Percentiles rank a stretch among this genome's conserved stretches.
Conservation (phyloP, 2,329 filamentous ascomycete genomes). For the Falciphora oryzae region DNA sequence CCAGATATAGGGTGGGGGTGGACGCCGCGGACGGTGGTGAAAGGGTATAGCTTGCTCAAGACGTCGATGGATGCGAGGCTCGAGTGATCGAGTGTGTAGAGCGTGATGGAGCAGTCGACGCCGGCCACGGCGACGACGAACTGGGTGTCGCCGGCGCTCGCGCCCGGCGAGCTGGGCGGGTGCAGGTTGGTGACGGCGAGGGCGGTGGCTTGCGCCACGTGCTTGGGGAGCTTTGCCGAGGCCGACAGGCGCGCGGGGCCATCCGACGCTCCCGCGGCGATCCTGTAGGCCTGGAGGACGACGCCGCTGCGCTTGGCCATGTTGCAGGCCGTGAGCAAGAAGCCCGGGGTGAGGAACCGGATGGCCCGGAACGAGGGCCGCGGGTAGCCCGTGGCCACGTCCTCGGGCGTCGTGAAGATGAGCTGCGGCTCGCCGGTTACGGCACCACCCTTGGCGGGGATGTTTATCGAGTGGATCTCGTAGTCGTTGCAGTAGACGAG, state of each 20-base stretch:
- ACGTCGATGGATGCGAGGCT: slow-evolving; percentile 38
- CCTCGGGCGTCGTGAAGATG: slow-evolving; percentile 51
- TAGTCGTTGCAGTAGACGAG: slow-evolving; percentile 75
- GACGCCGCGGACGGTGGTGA: slow-evolving; percentile 45
- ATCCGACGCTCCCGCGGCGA: not conserved
- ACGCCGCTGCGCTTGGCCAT: slow-evolving; percentile 53
- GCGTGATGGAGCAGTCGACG: slow-evolving; percentile 69
- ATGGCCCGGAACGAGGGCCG: slow-evolving; percentile 51
- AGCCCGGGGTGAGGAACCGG: slow-evolving; percentile 52
- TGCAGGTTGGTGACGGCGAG: slow-evolving; percentile 70
- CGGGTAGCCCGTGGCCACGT: slow-evolving; percentile 30
- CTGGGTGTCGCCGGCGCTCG: slow-evolving; percentile 60
- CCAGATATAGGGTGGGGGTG: slow-evolving; percentile 55
- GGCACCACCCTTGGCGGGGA: slow-evolving; percentile 37
- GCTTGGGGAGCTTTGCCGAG: slow-evolving; percentile 54
- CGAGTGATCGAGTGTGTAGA: slow-evolving; percentile 72
- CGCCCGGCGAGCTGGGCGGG: slow-evolving; percentile 37
- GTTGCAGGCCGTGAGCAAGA: slow-evolving; percentile 53
- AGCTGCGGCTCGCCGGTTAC: slow-evolving; percentile 38
- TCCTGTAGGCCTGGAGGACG: slow-evolving; percentile 49
- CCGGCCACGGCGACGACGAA: slow-evolving; percentile 75
- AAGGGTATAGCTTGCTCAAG: slow-evolving; percentile 44
- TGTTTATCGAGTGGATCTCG: slow-evolving; percentile 62
- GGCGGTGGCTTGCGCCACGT: slow-evolving; percentile 68
- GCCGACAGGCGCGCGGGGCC: slow-evolving; percentile 43